phyloP scores from a whole-genome alignment of 257 asterid species.

The Solanum habrochaites region DNA sequence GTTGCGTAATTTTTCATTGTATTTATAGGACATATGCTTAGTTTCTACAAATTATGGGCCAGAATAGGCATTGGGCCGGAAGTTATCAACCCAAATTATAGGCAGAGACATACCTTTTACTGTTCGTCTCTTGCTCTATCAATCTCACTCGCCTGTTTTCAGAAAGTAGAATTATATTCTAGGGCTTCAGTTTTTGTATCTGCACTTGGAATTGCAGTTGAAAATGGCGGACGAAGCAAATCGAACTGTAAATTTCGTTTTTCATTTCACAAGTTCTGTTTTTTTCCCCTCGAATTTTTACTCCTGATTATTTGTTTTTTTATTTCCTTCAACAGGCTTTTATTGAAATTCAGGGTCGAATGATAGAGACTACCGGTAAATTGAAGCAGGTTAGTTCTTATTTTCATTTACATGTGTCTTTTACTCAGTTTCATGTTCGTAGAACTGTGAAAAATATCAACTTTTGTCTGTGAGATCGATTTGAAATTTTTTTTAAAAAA shows the following conservation, averaged over 20 bases:
- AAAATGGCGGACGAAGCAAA: constrained; percentile 87
- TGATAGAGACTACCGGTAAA: constrained; percentile 82
- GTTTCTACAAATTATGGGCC: not conserved
- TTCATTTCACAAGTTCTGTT: not conserved
- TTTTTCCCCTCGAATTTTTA: not conserved
- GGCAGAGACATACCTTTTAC: not conserved
- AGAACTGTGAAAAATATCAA: not conserved
- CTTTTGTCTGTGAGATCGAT: not conserved
- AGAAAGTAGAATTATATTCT: not conserved
- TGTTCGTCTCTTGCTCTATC: not conserved
- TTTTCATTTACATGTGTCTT: not conserved
- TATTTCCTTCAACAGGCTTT: constrained; percentile 46
- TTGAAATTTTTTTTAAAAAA: not conserved
- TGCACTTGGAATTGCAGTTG: not conserved
- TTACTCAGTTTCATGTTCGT: not conserved
- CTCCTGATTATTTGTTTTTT: not conserved
- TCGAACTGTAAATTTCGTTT: constrained; percentile 36
- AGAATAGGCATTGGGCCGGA: not conserved
- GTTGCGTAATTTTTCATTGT: fast-evolving
- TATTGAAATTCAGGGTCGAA: constrained; percentile 81
- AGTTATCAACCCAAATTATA: not conserved
- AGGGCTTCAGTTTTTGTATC: constrained; percentile 4
- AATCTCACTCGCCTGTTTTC: not conserved
- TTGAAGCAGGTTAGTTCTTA: constrained; percentile 57
- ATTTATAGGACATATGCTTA: not conserved